These are phyloP conservation scores for Termitomyces sp. DNA, from an alignment of 768 basidiomycete genomes.

Conservation along the genomic window DNA sequence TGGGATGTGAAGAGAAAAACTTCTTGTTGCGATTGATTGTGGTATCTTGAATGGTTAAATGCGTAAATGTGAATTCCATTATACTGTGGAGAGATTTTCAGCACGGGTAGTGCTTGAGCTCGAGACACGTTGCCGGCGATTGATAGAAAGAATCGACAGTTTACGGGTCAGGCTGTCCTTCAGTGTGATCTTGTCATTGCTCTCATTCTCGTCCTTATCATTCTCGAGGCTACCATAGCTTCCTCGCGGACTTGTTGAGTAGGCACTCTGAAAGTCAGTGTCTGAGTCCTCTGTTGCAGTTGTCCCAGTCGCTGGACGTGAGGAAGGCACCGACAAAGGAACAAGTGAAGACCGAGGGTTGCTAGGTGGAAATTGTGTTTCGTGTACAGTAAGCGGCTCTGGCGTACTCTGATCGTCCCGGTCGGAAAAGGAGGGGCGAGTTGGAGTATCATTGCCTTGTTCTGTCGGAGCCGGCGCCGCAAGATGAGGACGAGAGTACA, in stretches of 20 bases:
- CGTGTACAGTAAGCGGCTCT: conserved; percentile 23
- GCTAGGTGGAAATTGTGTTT: conserved; percentile 22
- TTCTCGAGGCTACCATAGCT: conserved; percentile 53
- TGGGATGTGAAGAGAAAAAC: not conserved
- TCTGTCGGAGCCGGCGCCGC: conserved; percentile 27
- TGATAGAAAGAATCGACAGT: conserved; percentile 25
- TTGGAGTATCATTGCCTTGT: conserved; percentile 34
- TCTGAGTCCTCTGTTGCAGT: conserved; percentile 64
- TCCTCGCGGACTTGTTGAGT: conserved; percentile 67
- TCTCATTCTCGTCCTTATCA: conserved; percentile 23
- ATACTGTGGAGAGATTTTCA: conserved; percentile 29
- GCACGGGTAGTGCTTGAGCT: conserved; percentile 46
- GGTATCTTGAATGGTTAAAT: not conserved
- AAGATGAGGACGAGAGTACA: conserved; percentile 21
- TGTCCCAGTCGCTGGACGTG: conserved; percentile 16
- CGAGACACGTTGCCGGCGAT: conserved; percentile 48
- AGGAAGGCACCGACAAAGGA: conserved; percentile 17
- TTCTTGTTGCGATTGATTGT: not conserved
- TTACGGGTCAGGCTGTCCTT: conserved; percentile 20
- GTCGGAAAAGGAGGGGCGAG: conserved; percentile 34
- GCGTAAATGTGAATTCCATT: conserved; percentile 29
- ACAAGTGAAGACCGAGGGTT: conserved; percentile 5
- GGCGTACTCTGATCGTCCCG: conserved; percentile 29
- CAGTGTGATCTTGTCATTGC: conserved; percentile 14
- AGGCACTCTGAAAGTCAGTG: conserved; percentile 85